A percentile compares a stretch with the other conserved stretches of the same genome.
phyloP scores from a whole-genome alignment of 805 yeast species.

The Metschnikowia shivogae region DNA sequence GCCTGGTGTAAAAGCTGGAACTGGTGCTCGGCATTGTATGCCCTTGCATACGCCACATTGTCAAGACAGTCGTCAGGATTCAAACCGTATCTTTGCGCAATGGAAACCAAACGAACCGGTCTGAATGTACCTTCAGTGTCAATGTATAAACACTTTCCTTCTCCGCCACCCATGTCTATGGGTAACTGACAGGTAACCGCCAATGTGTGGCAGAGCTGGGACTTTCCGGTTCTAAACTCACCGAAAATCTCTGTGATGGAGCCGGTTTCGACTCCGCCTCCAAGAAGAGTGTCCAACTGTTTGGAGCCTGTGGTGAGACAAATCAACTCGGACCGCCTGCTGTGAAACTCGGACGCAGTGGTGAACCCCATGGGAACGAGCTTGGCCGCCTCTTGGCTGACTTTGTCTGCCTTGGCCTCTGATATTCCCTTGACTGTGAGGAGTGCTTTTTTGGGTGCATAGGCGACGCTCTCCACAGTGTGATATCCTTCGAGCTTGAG shows the following conservation, averaged over 20 bases:
- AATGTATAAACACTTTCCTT: slow-evolving; percentile 92
- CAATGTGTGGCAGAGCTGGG: slow-evolving; percentile 93
- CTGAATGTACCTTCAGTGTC: slow-evolving; percentile 98
- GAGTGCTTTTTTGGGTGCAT: slow-evolving; percentile 80
- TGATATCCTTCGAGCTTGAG: slow-evolving; percentile 78
- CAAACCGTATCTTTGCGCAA: slow-evolving; percentile 87
- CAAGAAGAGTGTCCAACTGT: slow-evolving; percentile 84
- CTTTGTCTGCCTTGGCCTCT: slow-evolving; percentile 88
- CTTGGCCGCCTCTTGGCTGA: slow-evolving; percentile 78
- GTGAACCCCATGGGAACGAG: slow-evolving; percentile 95
- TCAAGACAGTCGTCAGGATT: slow-evolving; percentile 93
- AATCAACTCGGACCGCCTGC: slow-evolving; percentile 83
- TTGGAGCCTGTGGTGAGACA: slow-evolving; percentile 95
- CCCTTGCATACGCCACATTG: slow-evolving; percentile 96
- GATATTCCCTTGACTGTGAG: slow-evolving; percentile 85
- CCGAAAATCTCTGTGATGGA: slow-evolving; percentile 95
- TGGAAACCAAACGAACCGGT: slow-evolving; percentile 83
- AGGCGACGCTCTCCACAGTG: slow-evolving; percentile 91
- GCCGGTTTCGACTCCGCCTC: slow-evolving; percentile 98
- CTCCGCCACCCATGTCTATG: slow-evolving; percentile 96
- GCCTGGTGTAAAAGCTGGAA: slow-evolving; percentile 81
- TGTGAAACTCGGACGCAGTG: slow-evolving; percentile 92
- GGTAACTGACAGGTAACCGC: slow-evolving; percentile 97
- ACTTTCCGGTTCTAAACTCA: slow-evolving; percentile 96
- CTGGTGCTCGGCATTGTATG: slow-evolving; percentile 96